Conservation (phyloP, 2,329 filamentous ascomycete species). For the Sarocladiaceae sp. region DNA sequence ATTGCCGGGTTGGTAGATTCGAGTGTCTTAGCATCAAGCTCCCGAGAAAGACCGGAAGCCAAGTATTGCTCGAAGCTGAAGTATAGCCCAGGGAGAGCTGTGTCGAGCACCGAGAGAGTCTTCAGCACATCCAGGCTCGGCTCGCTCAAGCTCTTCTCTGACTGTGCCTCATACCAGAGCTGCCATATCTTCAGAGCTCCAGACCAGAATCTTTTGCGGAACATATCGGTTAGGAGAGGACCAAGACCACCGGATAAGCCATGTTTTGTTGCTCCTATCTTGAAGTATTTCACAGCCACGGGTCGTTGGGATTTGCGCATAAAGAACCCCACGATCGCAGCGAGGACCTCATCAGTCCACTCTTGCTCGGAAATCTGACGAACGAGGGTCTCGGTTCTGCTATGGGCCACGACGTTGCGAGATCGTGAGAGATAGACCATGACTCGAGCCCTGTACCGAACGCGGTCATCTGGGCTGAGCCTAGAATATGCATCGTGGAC, state of each 20-base stretch:
- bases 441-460: slow-evolving; percentile 26
- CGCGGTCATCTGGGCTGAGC: slow-evolving; percentile 27
- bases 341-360: slow-evolving; percentile 38
- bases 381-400: slow-evolving; percentile 42
- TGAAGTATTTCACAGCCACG: slow-evolving; percentile 37
- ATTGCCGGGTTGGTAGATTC: slow-evolving; percentile 16
- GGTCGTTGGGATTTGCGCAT: slow-evolving; percentile 33
- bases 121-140: slow-evolving; percentile 19
- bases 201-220: slow-evolving; percentile 31
- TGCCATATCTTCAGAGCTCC: slow-evolving; percentile 32
- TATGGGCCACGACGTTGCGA: slow-evolving; percentile 36
- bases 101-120: not conserved
- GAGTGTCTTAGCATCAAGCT: not conserved
- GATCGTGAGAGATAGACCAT: slow-evolving; percentile 40
- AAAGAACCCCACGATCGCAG: slow-evolving; percentile 36
- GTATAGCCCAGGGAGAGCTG: slow-evolving; percentile 17
- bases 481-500: slow-evolving; percentile 40
- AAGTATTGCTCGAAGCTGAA: slow-evolving; percentile 30
- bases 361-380: slow-evolving; percentile 26
- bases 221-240: slow-evolving; percentile 35
- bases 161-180: slow-evolving; percentile 23
- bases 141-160: not conserved
- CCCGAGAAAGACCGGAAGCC: slow-evolving; percentile 12
- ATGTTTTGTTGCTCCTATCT: slow-evolving; percentile 27
- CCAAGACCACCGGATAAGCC: slow-evolving; percentile 37